Percentiles rank a stretch among this genome's conserved stretches.
These are phyloP conservation scores for Saccharomycopsis sp. DNA, from an alignment of 805 yeast species.

Conservation along the genomic window DNA sequence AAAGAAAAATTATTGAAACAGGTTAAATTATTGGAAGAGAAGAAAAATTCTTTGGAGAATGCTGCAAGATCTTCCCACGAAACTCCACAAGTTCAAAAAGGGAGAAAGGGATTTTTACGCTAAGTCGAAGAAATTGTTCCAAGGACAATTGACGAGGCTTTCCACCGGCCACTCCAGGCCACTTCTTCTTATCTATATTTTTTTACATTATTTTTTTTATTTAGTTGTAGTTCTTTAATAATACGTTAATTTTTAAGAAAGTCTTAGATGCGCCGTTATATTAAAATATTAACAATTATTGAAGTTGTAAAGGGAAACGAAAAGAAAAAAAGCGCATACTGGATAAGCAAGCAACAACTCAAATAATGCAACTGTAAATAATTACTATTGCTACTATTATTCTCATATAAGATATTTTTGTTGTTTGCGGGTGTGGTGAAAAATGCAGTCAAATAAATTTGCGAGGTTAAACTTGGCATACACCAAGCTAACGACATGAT, in stretches of 20 bases:
- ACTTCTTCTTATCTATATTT: neutral
- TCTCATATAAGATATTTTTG: neutral
- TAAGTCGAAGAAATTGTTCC: no score
- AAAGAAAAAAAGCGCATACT: conserved; percentile 9
- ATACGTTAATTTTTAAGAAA: neutral
- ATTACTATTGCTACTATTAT: neutral
- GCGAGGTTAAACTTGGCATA: conserved; percentile 81
- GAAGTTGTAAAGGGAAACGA: conserved; percentile 7
- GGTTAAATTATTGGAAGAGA: conserved; percentile 83
- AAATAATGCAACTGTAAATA: conserved; percentile 7
- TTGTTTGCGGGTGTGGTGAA: conserved; percentile 25
- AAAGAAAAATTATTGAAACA: conserved; percentile 88
- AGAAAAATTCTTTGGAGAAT: conserved; percentile 72
- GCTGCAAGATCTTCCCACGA: conserved; percentile 40
- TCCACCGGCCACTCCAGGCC: no score
- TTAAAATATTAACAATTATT: neutral
- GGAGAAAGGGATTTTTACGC: conserved; percentile 80
- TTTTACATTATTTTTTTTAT: neutral
- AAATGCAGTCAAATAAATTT: conserved; percentile 83
- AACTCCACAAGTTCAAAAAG: conserved; percentile 39
- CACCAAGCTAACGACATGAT: conserved; percentile 67
- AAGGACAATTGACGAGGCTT: no score
- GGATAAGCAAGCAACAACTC: conserved; percentile 7
- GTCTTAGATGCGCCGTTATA: neutral
- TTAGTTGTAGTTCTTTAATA: neutral